A percentile compares a stretch with the other conserved stretches of the same genome.
Conservation (phyloP, 441 rosid species). For the Bruguiera hainesii region DNA sequence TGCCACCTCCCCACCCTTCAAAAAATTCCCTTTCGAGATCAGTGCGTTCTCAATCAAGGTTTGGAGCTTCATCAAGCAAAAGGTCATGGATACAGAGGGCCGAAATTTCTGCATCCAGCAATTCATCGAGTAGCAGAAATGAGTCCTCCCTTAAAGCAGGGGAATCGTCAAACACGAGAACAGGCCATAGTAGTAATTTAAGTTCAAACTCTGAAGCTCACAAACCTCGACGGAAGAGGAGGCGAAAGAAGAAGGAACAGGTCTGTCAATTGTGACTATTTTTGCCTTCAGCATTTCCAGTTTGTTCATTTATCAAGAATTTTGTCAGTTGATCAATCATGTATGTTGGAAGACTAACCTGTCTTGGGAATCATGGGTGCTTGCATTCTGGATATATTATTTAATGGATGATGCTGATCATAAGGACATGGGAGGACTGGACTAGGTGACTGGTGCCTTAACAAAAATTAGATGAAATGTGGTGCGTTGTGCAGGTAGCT, state of each 20-base stretch:
- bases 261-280: constrained; percentile 25
- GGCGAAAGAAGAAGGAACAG: constrained; percentile 92
- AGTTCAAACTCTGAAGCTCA: constrained; percentile 96
- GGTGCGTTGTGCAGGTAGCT: too few relatives aligned
- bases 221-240: constrained; percentile 91
- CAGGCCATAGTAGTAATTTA: constrained; percentile 82
- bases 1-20: constrained; percentile 95
- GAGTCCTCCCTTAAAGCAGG: constrained; percentile 46
- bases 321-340: too few relatives aligned
- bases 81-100: constrained; percentile 43
- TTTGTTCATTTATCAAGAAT: too few relatives aligned
- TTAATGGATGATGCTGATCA: too few relatives aligned
- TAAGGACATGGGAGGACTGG: too few relatives aligned
- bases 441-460: too few relatives aligned
- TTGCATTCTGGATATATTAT: too few relatives aligned
- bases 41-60: constrained; percentile 43
- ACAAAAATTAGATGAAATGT: too few relatives aligned
- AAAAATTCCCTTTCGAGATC: constrained; percentile 35
- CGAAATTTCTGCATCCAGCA: constrained; percentile 59
- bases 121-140: constrained; percentile 62
- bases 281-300: background rate
- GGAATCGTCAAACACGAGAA: constrained; percentile 54
- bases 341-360: too few relatives aligned
- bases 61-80: constrained; percentile 64
- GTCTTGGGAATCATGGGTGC: too few relatives aligned